Evolutionary conservation across 148 eudicot genomes (phyloP).

Genomic region (Spergularia marina): DNA sequence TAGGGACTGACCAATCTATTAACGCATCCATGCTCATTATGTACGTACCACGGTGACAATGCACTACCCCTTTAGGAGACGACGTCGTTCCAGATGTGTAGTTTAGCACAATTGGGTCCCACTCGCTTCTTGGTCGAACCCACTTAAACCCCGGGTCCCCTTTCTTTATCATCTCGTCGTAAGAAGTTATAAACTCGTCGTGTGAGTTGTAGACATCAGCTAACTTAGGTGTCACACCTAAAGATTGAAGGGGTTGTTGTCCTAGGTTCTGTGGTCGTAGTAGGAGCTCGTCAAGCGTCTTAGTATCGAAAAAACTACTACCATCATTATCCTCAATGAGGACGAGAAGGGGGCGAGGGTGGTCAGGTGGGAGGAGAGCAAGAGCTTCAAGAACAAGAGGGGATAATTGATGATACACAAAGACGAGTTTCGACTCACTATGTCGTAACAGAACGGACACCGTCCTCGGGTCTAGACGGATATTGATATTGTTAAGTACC

Average conservation of each 20-base stretch:
- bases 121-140: slow-evolving; percentile 20
- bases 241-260: neutral
- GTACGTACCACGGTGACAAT: slow-evolving; percentile 41
- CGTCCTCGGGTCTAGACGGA: slow-evolving; percentile 20
- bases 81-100: slow-evolving; percentile 70
- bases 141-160: slow-evolving; percentile 16
- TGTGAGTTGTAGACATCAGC: neutral
- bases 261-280: slow-evolving; percentile 5
- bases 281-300: neutral
- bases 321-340: slow-evolving; percentile 18
- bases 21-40: slow-evolving; percentile 42
- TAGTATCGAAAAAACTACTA: neutral
- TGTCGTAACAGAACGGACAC: slow-evolving; percentile 17
- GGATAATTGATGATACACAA: slow-evolving; percentile 17
- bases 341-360: slow-evolving; percentile 17
- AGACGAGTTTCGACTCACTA: slow-evolving; percentile 23
- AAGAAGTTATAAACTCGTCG: neutral
- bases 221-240: neutral
- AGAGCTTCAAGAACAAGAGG: slow-evolving; percentile 21
- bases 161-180: slow-evolving; percentile 14
- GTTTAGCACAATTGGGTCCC: slow-evolving; percentile 36
- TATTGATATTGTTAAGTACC: slow-evolving; percentile 22
- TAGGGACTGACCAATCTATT: slow-evolving; percentile 51
- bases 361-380: slow-evolving; percentile 12
- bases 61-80: slow-evolving; percentile 58